Evolutionary conservation across 129 eudicot genomes (phyloP), one percentile per base, ranked within the genome.

Genomic region (Artemisia argyi): DNA sequence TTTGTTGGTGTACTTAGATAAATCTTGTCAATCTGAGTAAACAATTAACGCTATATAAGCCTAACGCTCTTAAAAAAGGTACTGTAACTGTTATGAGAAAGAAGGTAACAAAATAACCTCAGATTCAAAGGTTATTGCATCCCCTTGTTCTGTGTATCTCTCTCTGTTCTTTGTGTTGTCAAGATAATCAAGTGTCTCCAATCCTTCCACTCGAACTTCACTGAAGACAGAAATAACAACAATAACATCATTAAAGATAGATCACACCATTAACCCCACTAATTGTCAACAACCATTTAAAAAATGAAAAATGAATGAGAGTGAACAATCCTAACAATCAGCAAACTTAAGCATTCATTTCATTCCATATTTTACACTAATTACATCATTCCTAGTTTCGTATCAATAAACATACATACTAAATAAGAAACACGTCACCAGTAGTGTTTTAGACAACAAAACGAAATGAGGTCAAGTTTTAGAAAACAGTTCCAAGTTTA

Each of bases 201-300:
- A 72, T 80, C 99, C 97, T 82, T 94, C 97, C 42, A 94, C 97
- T 52, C 93, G 91, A 20, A 94, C 96, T 81, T 94, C 96, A 83
- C 97, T 94, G 91, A 46, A 63, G 46, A 59, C 1, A 78, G 44
- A 65, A 61, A 62, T 22, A 51, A 61, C 28, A 53, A 51, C 1
- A 39, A 53, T 54, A 47, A 11, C 47, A 13, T 42, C 6, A 69
- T 71, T 26, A 63, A 22, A 76, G 19, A 42, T 46, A 26, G 60
- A 66, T 65, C 11, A 71, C 35, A 71, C 35, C 22, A 26, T 52
- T 69, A 16, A 52, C 42, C 63, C 22, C 48, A 32, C 68, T 20
- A 35, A 15, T n/a, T 6, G 49, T n/a, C 16, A 6, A n/a, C 52
- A 35, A 64, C 14, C 68, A 64, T 35, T 64, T 19, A 9, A 7